These are phyloP conservation scores for Hordeum vulgare DNA, from an alignment of 176 grass and related monocot genomes.

Conservation along the genomic window DNA sequence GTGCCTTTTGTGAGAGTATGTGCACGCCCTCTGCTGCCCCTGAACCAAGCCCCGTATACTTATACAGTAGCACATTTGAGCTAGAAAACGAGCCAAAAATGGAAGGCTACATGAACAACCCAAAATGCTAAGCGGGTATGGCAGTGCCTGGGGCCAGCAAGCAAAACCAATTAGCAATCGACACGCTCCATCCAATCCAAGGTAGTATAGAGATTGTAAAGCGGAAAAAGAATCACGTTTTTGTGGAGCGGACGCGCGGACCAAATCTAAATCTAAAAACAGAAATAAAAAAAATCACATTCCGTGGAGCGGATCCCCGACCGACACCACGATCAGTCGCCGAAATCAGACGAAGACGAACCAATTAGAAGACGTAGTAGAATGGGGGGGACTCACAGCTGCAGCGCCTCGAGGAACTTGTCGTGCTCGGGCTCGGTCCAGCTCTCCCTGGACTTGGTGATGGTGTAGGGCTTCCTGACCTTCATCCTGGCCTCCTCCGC, in stretches of 20 bases:
- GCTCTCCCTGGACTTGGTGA: slow-evolving; percentile 78
- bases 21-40: background rate
- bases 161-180: background rate
- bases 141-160: background rate
- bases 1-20: too few species aligned
- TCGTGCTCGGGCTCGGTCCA: slow-evolving; percentile 82
- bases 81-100: background rate
- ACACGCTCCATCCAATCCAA: too few species aligned
- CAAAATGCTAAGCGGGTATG: background rate
- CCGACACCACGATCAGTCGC: too few species aligned
- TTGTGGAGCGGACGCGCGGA: too few species aligned
- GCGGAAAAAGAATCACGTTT: too few species aligned
- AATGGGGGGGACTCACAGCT: too few species aligned
- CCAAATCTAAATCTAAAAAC: too few species aligned
- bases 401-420: slow-evolving; percentile 75
- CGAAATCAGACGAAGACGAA: too few species aligned
- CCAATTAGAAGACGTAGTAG: too few species aligned
- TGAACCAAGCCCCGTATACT: background rate
- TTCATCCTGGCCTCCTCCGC: slow-evolving; percentile 32
- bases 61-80: background rate
- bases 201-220: too few species aligned
- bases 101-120: background rate
- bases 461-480: slow-evolving; percentile 71
- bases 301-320: too few species aligned
- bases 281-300: too few species aligned